These are phyloP conservation scores for Polygonum maritimum DNA, from an alignment of 148 eudicot genomes.

Conservation along the genomic window DNA sequence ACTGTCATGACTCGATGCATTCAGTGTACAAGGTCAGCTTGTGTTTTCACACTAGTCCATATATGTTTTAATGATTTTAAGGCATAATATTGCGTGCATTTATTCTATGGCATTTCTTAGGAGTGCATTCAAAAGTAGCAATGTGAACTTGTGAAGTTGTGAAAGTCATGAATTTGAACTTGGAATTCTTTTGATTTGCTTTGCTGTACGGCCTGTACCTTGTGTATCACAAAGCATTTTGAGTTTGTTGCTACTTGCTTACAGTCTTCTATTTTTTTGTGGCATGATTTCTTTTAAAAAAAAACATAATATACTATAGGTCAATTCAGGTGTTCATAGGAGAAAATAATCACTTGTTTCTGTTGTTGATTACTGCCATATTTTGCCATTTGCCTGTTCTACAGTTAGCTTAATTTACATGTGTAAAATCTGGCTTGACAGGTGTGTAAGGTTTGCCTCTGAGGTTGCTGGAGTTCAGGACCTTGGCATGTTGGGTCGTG, in stretches of 20 bases:
- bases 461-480: slow-evolving; percentile 96
- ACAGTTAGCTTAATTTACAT: background rate
- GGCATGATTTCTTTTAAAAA: background rate
- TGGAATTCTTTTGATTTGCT: background rate
- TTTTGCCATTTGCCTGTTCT: background rate
- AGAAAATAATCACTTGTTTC: background rate
- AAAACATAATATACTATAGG: background rate
- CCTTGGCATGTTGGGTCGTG: slow-evolving; percentile 99
- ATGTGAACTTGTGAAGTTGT: background rate
- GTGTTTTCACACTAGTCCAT: background rate
- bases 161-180: background rate
- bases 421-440: slow-evolving; percentile 18
- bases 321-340: background rate
- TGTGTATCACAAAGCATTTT: background rate
- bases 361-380: background rate
- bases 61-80: background rate
- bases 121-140: background rate
- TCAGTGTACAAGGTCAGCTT: slow-evolving; percentile 81
- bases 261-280: background rate
- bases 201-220: background rate
- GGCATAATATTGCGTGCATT: background rate
- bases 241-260: background rate
- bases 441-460: slow-evolving; percentile 94
- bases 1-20: slow-evolving; percentile 99
- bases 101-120: background rate